A percentile compares a stretch with the other conserved stretches of the same genome.
Evolutionary conservation across 768 basidiomycete species (phyloP).

Genomic region (Mycena vitilis): DNA sequence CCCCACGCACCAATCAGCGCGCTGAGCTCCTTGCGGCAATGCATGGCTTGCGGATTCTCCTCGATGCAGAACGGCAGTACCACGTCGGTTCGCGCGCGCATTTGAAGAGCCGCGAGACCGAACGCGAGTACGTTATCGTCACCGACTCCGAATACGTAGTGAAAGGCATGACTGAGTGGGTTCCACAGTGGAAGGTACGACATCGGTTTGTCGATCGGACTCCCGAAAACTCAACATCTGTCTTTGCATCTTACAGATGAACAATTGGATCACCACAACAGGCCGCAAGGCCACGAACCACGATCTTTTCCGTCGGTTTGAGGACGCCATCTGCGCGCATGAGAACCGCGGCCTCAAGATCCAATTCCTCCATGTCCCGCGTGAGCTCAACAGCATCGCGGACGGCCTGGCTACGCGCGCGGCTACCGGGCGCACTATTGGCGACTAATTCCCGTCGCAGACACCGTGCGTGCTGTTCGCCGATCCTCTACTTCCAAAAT

Average conservation of each 20-base stretch:
- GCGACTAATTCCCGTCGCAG: too few species aligned
- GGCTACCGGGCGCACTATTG: background rate
- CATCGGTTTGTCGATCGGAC: too few species aligned
- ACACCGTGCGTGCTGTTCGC: too few species aligned
- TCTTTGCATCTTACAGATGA: constrained; percentile 28
- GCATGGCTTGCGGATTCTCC: constrained; percentile 37
- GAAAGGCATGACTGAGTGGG: constrained; percentile 50
- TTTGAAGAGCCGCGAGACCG: constrained; percentile 1
- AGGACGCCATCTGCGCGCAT: constrained; percentile 27
- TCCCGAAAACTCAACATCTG: too few species aligned
- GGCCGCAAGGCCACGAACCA: constrained; percentile 39
- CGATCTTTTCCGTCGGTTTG: constrained; percentile 44
- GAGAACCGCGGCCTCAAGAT: constrained; percentile 37
- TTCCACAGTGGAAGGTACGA: constrained; percentile 47
- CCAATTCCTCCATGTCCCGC: constrained; percentile 40
- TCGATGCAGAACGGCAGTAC: constrained; percentile 7
- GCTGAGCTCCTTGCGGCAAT: constrained; percentile 49
- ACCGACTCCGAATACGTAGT: constrained; percentile 52
- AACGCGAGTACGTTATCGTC: constrained; percentile 37
- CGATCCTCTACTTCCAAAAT: too few species aligned
- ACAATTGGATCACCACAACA: constrained; percentile 35
- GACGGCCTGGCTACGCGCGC: constrained; percentile 41
- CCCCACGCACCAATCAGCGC: constrained; percentile 45
- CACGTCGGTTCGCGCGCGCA: constrained; percentile 6
- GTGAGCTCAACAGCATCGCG: constrained; percentile 40